Evolutionary conservation across 495 filamentous ascomycete genomes (phyloP), one percentile per base, ranked within the genome.

Genomic region (Rostrohypoxylon terebratum): DNA sequence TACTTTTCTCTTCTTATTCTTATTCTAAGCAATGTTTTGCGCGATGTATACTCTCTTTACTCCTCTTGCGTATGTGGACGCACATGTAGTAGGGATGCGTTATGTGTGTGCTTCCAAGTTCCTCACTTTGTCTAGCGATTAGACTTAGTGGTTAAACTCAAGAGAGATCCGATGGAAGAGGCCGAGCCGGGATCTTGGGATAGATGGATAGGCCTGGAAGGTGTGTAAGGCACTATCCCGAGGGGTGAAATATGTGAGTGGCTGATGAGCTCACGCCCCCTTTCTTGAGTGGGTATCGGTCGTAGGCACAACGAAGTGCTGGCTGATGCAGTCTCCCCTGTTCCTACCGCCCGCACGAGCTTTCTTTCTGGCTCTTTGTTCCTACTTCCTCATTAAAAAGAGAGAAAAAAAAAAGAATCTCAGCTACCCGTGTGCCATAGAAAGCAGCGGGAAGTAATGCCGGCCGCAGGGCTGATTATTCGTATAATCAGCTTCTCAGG

Each of bases 241-340:
- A 69, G 66, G 66, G 61, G 71, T 74, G 71, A 63, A 57, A 23
- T 69, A 60, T 59, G 64, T 58, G 23, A 66, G 36, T 65, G 57
- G 67, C 70, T 74, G 71, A 74, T 74, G 66, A 70, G 23, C 59
- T 63, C 76, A 74, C 74, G n/a, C 74, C 71, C 71, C 74, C 68
- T 74, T 69, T 73, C 59, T 61, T 61, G 59, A 53, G 66, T 69
- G 61, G 55, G 66, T 48, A 65, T 62, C 38, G 64, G 21, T 51
- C 20, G 33, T 59, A 66, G 61, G 62, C 50, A 69, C 40, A 66
- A 69, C 61, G 71, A 69, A 60, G 45, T 69, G 40, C 59, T 74
- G 47, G 62, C 38, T 66, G 63, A 73, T 72, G 73, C 64, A 62
- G 67, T 50, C 63, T 61, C 48, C 69, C 69, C 67, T 64, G 42